Percentiles rank a stretch among this genome's conserved stretches.
Evolutionary conservation across 2,329 filamentous ascomycete species (phyloP).

Genomic region (Herpotrichia juniperi): DNA sequence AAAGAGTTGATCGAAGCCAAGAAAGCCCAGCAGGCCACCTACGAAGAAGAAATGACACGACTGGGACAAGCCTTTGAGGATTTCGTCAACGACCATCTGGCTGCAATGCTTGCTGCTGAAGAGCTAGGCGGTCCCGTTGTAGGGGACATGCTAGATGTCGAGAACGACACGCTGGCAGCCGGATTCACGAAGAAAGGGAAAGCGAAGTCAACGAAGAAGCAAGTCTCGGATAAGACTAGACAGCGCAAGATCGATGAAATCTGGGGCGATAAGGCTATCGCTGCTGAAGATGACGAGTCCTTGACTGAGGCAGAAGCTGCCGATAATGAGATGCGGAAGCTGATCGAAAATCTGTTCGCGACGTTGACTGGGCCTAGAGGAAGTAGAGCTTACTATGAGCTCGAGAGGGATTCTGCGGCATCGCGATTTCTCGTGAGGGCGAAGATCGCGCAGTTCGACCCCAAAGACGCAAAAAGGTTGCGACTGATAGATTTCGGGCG

Average conservation of each 20-base stretch:
- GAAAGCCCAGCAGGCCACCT: conserved; percentile 62
- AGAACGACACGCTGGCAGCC: conserved; percentile 58
- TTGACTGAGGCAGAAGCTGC: conserved; percentile 56
- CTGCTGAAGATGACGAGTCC: conserved; percentile 26
- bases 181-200: conserved; percentile 62
- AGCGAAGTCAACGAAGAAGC: conserved; percentile 47
- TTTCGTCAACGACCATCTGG: conserved; percentile 75
- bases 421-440: conserved; percentile 60
- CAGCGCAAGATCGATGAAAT: conserved; percentile 60
- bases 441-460: conserved; percentile 63
- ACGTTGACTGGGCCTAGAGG: conserved; percentile 43
- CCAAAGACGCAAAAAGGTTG: conserved; percentile 58
- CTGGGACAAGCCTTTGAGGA: conserved; percentile 69
- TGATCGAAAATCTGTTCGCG: conserved; percentile 56
- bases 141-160: conserved; percentile 72
- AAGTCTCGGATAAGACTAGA: conserved; percentile 38
- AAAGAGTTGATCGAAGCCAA: conserved; percentile 68
- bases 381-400: conserved; percentile 53
- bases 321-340: conserved; percentile 52
- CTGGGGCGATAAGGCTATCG: conserved; percentile 44
- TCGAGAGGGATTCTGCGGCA: conserved; percentile 58
- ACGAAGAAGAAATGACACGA: conserved; percentile 65
- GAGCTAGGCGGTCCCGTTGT: conserved; percentile 83
- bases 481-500: conserved; percentile 60
- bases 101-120: conserved; percentile 79